phyloP scores from a whole-genome alignment of 192 early-diverging fungal species.

The Backusella macrospora region DNA sequence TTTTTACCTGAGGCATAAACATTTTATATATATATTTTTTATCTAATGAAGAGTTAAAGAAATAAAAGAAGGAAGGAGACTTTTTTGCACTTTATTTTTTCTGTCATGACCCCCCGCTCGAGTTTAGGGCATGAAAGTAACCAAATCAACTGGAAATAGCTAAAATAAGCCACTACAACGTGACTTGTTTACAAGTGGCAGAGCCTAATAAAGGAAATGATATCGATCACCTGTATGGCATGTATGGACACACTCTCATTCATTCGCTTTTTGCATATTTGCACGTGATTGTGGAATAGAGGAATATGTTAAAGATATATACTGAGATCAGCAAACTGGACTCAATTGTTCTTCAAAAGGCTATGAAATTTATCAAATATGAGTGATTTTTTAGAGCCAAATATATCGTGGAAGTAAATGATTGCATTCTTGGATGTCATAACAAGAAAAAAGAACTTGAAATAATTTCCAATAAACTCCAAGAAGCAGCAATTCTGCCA shows the following conservation, averaged over 20 bases:
- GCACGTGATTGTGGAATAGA: neutral
- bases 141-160: neutral
- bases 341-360: no score
- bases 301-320: no score
- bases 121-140: neutral
- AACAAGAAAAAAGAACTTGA: no score
- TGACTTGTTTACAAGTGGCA: neutral
- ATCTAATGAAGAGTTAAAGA: neutral
- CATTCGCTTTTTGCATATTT: neutral
- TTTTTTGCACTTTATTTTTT: neutral
- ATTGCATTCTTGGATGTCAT: no score
- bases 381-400: no score
- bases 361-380: no score
- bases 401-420: no score
- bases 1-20: conserved; percentile 41
- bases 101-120: conserved; percentile 1
- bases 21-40: conserved; percentile 9
- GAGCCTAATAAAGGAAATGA: no score
- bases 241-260: neutral
- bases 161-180: neutral
- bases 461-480: no score
- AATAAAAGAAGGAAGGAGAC: neutral
- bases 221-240: neutral
- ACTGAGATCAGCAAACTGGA: no score
- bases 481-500: no score